Conservation (phyloP, 2,329 filamentous ascomycete species). For the Penicillium italicum region DNA sequence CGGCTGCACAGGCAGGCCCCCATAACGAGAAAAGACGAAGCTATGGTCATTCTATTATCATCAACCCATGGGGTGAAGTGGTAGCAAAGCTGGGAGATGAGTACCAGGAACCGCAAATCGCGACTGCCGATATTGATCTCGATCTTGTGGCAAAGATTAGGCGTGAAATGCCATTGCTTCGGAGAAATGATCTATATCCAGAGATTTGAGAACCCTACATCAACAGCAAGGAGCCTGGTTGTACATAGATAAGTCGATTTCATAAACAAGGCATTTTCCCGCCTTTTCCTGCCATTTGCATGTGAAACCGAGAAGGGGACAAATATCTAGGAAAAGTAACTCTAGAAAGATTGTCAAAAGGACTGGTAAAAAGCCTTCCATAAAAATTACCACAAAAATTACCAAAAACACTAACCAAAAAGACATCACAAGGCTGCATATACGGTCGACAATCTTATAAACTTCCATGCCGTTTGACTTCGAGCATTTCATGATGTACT, state of each 20-base stretch:
- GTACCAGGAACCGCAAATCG: slow-evolving; percentile 45
- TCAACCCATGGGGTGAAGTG: slow-evolving; percentile 82
- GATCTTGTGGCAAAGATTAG: slow-evolving; percentile 51
- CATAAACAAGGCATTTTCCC: background rate
- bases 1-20: slow-evolving; percentile 74
- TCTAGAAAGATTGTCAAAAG: background rate
- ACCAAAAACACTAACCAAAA: background rate
- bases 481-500: background rate
- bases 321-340: background rate
- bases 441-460: background rate
- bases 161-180: slow-evolving; percentile 55
- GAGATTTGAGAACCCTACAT: slow-evolving; percentile 28
- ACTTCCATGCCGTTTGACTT: background rate
- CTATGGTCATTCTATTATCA: slow-evolving; percentile 81
- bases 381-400: background rate
- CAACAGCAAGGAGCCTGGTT: background rate
- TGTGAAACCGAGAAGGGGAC: background rate
- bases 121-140: slow-evolving; percentile 54
- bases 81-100: slow-evolving; percentile 58
- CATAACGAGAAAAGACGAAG: slow-evolving; percentile 74
- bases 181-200: slow-evolving; percentile 52
- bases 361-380: too few species aligned
- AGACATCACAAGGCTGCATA: background rate
- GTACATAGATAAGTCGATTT: background rate
- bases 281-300: background rate